Base-by-base conservation (phyloP, 192 early-diverging fungal genomes). In the Gaertneriomyces semiglobifer region DNA sequence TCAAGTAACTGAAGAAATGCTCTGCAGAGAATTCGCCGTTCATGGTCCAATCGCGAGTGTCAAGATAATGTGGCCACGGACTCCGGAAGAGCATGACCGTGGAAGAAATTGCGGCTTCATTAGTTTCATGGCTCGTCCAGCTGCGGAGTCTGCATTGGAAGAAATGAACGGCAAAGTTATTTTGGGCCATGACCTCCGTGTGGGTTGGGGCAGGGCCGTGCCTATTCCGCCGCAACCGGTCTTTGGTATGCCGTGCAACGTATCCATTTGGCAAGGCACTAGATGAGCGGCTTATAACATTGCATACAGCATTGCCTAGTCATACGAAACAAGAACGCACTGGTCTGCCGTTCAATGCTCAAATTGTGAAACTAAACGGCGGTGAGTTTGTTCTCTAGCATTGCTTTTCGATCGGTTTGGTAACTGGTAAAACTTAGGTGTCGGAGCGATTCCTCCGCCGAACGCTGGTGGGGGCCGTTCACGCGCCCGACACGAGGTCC, bases 61-160 rank as follows among this genome's bases (percentile, higher is more conserved):
- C 54, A 97, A 97, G 68, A 89, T 97, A 50, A 93, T 97, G 94
- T 94, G 93, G 93, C 93, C 93, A 3, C 88, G 94, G 11, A 89
- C 89, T 0, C 78, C 73, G n/a, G 92, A 93, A 52, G 91, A 93
- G 72, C 83, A 83, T 43, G 88, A 88, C 18, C 84, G 93, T 9
- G 82, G 85, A 50, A 75, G 86, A 8, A 93, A 92, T 65, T 89
- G 82, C 59, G 92, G 89, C 16, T 97, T 97, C 79, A 89, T 97
- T 11, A 89, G 91, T 61, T 97, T 92, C 71, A 94, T 94, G 91
- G 77, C 83, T 14, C 80, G 94, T 16, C 66, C 56, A 9, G 79
- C 81, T 69, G 94, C 94, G 1, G 85, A 77, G 10, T 62, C 75
- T 19, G 93, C 94, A 4, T 58, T 93, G 6, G 69, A 78, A 41